Conservation (phyloP, 352 stramenopile species). For the Thalassiosira livingstoniorum region DNA sequence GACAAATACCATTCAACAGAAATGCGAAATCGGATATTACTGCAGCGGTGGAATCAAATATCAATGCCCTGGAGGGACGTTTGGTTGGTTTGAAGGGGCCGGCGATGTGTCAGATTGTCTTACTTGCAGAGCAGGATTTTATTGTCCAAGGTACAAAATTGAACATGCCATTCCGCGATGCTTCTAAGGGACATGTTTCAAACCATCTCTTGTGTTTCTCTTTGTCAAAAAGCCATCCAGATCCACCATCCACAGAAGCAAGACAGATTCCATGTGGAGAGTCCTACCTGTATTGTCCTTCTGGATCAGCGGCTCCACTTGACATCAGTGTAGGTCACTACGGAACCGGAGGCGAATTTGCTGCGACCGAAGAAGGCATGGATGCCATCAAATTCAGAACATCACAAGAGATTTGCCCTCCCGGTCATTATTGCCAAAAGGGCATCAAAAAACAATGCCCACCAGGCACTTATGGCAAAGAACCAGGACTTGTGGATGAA, state of each 20-base stretch:
- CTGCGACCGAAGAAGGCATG: constrained; percentile 22
- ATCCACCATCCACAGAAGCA: constrained; percentile 41
- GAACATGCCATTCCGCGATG: no score
- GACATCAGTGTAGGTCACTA: constrained; percentile 55
- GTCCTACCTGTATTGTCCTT: constrained; percentile 42
- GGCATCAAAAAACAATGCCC: constrained; percentile 34
- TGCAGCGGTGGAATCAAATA: constrained; percentile 55
- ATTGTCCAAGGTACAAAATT: no score
- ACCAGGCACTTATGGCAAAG: constrained; percentile 46
- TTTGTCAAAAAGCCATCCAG: no score
- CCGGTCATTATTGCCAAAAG: constrained; percentile 43
- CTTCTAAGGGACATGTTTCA: no score
- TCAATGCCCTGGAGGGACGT: constrained; percentile 53
- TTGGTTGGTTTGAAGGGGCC: constrained; percentile 24
- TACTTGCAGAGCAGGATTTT: constrained; percentile 45
- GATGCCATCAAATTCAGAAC: constrained; percentile 26
- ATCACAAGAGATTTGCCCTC: constrained; percentile 45
- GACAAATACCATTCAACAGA: constrained; percentile 38
- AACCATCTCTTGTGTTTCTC: no score
- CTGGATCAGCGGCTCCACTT: constrained; percentile 43
- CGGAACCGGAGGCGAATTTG: constrained; percentile 35
- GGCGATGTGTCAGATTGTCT: constrained; percentile 36
- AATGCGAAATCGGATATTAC: constrained; percentile 58
- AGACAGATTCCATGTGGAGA: constrained; percentile 44
- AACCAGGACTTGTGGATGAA: constrained; percentile 22